Percentiles rank a stretch among this genome's conserved stretches.
Evolutionary conservation across 768 basidiomycete genomes (phyloP).

Genomic region (Coprinopsis cinerea): DNA sequence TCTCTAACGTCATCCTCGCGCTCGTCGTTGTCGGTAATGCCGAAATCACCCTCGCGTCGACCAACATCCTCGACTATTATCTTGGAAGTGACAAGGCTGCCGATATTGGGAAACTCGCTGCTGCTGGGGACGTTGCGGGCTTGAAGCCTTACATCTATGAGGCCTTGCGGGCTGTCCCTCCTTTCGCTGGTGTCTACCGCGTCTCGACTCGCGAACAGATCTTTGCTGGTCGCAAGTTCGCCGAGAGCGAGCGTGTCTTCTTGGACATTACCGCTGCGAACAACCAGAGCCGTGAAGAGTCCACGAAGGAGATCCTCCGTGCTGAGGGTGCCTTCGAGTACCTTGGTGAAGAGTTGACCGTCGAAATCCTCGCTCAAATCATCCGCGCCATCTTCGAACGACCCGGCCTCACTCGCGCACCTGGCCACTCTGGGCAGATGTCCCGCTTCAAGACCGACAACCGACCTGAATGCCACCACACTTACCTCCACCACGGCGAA

Average conservation of each 20-base stretch:
- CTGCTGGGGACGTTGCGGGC: slow-evolving; percentile 25
- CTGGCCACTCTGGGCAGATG: slow-evolving; percentile 52
- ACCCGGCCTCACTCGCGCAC: slow-evolving; percentile 57
- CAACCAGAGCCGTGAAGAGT: slow-evolving; percentile 10
- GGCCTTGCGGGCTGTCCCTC: slow-evolving; percentile 61
- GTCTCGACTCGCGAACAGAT: slow-evolving; percentile 39
- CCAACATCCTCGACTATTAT: slow-evolving; percentile 62
- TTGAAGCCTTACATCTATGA: slow-evolving; percentile 60
- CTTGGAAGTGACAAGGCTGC: slow-evolving; percentile 43
- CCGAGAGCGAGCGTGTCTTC: slow-evolving; percentile 52
- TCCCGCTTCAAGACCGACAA: slow-evolving; percentile 44
- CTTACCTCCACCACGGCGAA: slow-evolving; percentile 50
- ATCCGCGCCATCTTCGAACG: slow-evolving; percentile 60
- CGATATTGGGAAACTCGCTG: slow-evolving; percentile 31
- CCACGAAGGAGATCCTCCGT: background rate
- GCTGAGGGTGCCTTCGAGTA: slow-evolving; percentile 14
- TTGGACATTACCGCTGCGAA: slow-evolving; percentile 55
- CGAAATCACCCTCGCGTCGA: slow-evolving; percentile 64
- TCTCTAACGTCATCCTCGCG: slow-evolving; percentile 90
- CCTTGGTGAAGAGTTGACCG: slow-evolving; percentile 45
- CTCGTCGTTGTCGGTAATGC: slow-evolving; percentile 62
- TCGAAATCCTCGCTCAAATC: slow-evolving; percentile 56
- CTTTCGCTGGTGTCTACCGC: slow-evolving; percentile 65
- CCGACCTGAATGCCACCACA: slow-evolving; percentile 42
- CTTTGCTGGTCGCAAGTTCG: slow-evolving; percentile 36